Evolutionary conservation across 441 rosid genomes (phyloP).

Genomic region (Isatis lusitanica): DNA sequence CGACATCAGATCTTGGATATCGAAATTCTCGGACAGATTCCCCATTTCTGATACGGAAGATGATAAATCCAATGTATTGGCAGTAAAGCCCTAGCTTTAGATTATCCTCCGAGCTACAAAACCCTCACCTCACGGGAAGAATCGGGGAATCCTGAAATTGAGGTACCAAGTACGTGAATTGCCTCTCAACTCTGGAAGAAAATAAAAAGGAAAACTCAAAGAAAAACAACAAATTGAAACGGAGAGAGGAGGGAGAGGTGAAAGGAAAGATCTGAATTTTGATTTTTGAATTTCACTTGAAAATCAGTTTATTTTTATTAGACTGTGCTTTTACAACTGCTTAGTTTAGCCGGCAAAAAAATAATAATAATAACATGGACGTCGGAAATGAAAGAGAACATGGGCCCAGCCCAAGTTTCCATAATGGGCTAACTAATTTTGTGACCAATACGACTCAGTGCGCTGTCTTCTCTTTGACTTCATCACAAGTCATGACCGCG

Average conservation of each 20-base stretch:
- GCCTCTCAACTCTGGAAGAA: neutral
- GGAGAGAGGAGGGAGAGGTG: constrained; percentile 5
- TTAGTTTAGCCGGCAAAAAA: too few relatives aligned
- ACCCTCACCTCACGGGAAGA: neutral
- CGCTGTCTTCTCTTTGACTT: neutral
- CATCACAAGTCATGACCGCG: neutral
- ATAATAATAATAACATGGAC: too few relatives aligned
- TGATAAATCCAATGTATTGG: neutral
- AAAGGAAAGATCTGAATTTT: constrained; percentile 6
- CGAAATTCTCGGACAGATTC: constrained; percentile 23
- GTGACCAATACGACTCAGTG: neutral
- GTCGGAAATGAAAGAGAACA: neutral
- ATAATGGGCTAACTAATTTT: constrained; percentile 10
- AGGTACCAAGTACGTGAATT: neutral
- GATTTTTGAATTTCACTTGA: neutral
- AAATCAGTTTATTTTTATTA: neutral
- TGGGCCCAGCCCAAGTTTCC: constrained; percentile 3
- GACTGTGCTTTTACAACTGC: neutral
- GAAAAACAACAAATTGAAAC: neutral
- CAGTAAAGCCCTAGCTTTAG: constrained; percentile 16
- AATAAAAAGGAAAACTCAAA: neutral
- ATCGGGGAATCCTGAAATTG: neutral
- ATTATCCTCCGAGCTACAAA: neutral
- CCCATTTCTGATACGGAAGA: constrained; percentile 26
- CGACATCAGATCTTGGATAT: constrained; percentile 21